A percentile compares a stretch with the other conserved stretches of the same genome.
Conservation (phyloP, 2,329 filamentous ascomycete species). For the Davidsoniella virescens region DNA sequence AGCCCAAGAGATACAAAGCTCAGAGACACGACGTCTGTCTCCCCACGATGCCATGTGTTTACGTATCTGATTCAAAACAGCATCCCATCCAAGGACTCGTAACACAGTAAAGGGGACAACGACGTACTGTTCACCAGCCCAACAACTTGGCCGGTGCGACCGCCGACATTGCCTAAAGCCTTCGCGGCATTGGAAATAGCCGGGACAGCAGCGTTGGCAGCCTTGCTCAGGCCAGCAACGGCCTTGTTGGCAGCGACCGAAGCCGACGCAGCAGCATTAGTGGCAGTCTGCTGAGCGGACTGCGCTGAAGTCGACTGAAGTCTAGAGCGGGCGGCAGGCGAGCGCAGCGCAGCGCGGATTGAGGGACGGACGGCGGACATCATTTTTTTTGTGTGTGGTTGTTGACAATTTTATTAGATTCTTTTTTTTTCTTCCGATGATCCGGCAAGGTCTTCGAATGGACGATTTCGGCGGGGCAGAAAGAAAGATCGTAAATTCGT, state of each 20-base stretch:
- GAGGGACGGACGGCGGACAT: slow-evolving; percentile 20
- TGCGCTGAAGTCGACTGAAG: slow-evolving; percentile 42
- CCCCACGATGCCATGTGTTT: too few relatives aligned
- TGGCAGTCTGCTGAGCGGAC: slow-evolving; percentile 13
- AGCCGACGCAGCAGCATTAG: slow-evolving; percentile 14
- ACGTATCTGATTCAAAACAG: background rate
- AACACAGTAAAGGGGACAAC: too few relatives aligned
- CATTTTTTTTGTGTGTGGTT: slow-evolving; percentile 8
- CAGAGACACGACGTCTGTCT: too few relatives aligned
- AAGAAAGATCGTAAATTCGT: background rate
- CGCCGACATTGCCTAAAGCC: slow-evolving; percentile 62
- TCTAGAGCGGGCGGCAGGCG: slow-evolving; percentile 32
- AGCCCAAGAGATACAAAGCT: too few relatives aligned
- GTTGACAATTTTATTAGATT: slow-evolving; percentile 7
- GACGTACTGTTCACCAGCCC: slow-evolving; percentile 72
- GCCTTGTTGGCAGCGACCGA: slow-evolving; percentile 34
- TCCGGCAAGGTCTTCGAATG: background rate
- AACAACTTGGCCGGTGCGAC: slow-evolving; percentile 64
- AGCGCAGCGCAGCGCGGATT: slow-evolving; percentile 27
- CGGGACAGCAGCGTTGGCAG: slow-evolving; percentile 63
- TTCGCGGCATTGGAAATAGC: slow-evolving; percentile 58
- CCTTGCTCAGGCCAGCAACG: slow-evolving; percentile 65
- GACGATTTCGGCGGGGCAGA: too few relatives aligned
- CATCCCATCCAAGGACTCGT: background rate
- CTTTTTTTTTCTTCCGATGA: slow-evolving; percentile 2